Base-by-base conservation (phyloP, 352 stramenopile genomes). In the Globisporangium barbulae region DNA sequence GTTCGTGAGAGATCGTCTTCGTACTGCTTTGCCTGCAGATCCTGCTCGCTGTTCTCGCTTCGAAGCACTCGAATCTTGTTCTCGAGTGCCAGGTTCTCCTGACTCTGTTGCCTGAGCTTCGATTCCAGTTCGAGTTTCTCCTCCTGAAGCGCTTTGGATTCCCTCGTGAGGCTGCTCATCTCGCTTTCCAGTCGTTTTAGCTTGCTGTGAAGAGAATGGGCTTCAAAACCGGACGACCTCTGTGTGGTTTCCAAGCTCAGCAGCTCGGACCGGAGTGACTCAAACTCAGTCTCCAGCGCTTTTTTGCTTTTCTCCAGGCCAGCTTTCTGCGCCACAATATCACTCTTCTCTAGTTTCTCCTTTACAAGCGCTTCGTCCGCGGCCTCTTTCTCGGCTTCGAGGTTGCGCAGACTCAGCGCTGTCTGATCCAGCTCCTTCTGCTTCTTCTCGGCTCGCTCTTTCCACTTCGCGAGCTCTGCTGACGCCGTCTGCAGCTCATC, bases 101-200 rank as follows among this genome's bases (percentile, higher is more conserved):
- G 52, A 13, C 33, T 39, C 28, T 78, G 68, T 31, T 73, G 69
- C 12, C 61, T 62, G 2, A 60, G 3, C 49, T 75, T 75, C 5
- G 44, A 47, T 8, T 72, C 57, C 6, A 80, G 7, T 1, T 28
- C 50, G 4, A 76, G 65, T 15, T 75, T 75, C 5, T 78, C 73
- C 19, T 77, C 55, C 15, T 73, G 66, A 0, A 67, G 49, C 5
- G 44, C 22, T 37, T 69, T 63, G 2, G 76, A n/a, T 39, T 83
- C 72, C 0, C 60, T 61, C 5, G 53, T 61, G 13, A 69, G 44
- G 1, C 50, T 54, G 5, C 68, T 66, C n/a, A 78, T 5, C 9
- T 83, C 74, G 25, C 41, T 63, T 59, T 87, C 75, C 10, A 74
- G 17, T 10, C 75, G 60, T 49, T 74, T 78, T 15, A 73, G 19